Evolutionary conservation across 2,329 filamentous ascomycete species (phyloP), one percentile per base, ranked within the genome.

Genomic region (Fusarium chuoi): DNA sequence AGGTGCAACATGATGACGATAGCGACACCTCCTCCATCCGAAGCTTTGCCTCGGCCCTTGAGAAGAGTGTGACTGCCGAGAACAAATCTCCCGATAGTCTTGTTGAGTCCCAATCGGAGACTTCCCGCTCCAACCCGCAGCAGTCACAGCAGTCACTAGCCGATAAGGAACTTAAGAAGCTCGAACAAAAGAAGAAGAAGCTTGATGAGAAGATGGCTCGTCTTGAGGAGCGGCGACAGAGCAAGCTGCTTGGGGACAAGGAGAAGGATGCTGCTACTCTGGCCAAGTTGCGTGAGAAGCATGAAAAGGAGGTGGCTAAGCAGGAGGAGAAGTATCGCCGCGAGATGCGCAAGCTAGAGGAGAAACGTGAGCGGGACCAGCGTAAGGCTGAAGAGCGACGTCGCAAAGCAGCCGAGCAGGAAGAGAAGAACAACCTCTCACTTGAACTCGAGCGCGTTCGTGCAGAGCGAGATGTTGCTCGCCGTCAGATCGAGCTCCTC

Each of bases 151-250:
- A 78, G 72, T 65, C 79, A 73, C 44, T 80, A 61, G 52, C 78
- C 73, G 90, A 93, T 35, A 92, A 90, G 76, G 90, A 93, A 74
- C 85, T 94, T 7, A 84, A 85, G 66, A 92, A 91, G 77, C 86
- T 93, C 14, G 85, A 90, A 52, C 86, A 89, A 22, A 88, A 89
- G 64, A 88, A 88, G 14, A 85, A 83, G 54, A 91, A 91, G 75
- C 84, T 93, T 0, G 88, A 93, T 45, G 88, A 90, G 26, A 92
- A 91, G 76, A 83, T 91, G 13, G 84, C 84, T n/a, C 87, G 87
- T 74, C 85, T 88, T 58, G 85, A 87, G 26, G 84, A 88, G 69
- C 88, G 85, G 49, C 80, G 83, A 39, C 75, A 82, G 36, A 83
- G 79, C 33, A 86, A 85, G 68, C 83, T 84, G 24, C 81, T 82